Percentiles rank a stretch among this genome's conserved stretches.
These are phyloP conservation scores for Suaeda aralocaspica DNA, from an alignment of 148 eudicot genomes.

Conservation along the genomic window DNA sequence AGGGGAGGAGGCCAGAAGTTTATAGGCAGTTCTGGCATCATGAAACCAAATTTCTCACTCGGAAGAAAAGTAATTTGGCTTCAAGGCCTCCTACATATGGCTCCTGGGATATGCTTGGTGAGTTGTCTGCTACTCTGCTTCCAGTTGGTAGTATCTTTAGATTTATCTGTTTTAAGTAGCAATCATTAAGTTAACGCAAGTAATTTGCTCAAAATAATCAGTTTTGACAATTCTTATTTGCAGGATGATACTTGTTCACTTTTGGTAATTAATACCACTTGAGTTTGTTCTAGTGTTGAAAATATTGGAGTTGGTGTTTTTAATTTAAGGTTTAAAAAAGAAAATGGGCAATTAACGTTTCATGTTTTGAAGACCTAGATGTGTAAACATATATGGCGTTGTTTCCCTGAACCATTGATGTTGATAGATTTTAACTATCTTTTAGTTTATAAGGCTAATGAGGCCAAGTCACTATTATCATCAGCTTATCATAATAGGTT, in stretches of 20 bases:
- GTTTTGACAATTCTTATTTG: neutral
- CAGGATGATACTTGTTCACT: neutral
- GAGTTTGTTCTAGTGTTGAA: neutral
- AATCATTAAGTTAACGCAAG: neutral
- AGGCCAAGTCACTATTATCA: too few relatives aligned
- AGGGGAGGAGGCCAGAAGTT: constrained; percentile 60
- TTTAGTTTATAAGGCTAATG: neutral
- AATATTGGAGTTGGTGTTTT: too few relatives aligned
- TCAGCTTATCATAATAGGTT: too few relatives aligned
- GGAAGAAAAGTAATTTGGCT: constrained; percentile 33
- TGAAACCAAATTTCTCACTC: constrained; percentile 37
- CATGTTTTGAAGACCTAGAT: neutral
- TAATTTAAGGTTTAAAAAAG: too few relatives aligned
- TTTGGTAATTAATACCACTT: neutral
- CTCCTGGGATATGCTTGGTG: constrained; percentile 78
- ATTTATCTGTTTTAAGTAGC: neutral
- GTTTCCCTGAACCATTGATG: neutral
- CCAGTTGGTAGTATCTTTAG: neutral
- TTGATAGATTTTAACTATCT: neutral
- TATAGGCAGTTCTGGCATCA: constrained; percentile 72
- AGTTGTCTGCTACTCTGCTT: constrained; percentile 22
- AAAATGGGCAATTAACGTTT: too few relatives aligned
- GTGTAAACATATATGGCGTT: neutral
- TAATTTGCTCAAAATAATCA: neutral
- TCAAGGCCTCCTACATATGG: constrained; percentile 34